Percentiles rank a stretch among this genome's conserved stretches.
Evolutionary conservation across 2,329 filamentous ascomycete species (phyloP).

Genomic region (Neopestalotiopsis sp.): DNA sequence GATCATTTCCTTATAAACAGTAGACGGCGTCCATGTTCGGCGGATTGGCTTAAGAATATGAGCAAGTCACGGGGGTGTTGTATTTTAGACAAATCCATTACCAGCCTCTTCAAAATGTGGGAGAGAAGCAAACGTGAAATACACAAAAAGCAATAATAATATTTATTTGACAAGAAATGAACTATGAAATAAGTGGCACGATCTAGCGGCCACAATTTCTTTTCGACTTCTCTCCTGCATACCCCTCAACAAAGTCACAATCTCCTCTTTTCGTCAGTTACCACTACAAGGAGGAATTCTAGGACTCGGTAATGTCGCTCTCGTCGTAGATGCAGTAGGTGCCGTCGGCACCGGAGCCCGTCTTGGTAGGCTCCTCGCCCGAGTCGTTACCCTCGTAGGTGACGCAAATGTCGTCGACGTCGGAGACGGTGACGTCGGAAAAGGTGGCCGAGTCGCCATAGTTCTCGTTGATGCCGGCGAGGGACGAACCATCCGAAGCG

Average conservation of each 20-base stretch:
- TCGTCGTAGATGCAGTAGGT: conserved; percentile 26
- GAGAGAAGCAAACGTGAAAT: no score
- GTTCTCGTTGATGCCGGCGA: conserved; percentile 43
- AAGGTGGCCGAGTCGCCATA: conserved; percentile 41
- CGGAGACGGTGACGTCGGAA: conserved; percentile 25
- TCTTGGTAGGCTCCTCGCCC: conserved; percentile 28
- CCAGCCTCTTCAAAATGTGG: no score
- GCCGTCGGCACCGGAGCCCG: conserved; percentile 24
- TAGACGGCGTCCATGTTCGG: no score
- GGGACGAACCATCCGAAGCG: conserved; percentile 35
- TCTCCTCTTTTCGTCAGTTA: no score
- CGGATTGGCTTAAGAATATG: no score
- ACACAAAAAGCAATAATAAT: neutral
- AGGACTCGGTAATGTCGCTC: conserved; percentile 18
- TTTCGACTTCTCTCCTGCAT: no score
- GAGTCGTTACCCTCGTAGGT: conserved; percentile 28
- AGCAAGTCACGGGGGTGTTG: no score
- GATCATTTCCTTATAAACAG: no score
- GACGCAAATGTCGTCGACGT: conserved; percentile 29
- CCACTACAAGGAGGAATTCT: neutral
- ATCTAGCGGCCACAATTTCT: neutral
- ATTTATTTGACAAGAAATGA: conserved; percentile 8
- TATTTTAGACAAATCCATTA: no score
- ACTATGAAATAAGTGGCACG: neutral
- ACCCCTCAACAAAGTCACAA: no score